Base-by-base conservation (phyloP, 192 early-diverging fungal species). In the Geranomyces michiganensis region DNA sequence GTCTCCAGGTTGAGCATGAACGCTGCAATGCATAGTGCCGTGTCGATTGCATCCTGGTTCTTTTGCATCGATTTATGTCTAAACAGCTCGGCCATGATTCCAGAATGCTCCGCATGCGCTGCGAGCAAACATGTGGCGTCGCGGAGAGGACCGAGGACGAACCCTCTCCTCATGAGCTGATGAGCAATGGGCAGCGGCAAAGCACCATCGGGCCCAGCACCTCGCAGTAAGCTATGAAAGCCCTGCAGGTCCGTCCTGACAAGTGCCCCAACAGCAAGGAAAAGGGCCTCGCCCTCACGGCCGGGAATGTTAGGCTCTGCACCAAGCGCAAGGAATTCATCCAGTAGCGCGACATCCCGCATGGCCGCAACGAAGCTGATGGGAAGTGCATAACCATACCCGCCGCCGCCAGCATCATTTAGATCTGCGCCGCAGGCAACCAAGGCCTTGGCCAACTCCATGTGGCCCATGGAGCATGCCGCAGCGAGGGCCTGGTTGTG, bases 391-490 rank as follows among this genome's bases (percentile, higher is more conserved):
- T 55, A 55, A 27, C 51, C 51, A 55, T 55, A 15, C 21, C 51
- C 51, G 19, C 51, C 51, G 51, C 51, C 21, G 26, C 51, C 51
- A 27, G 15, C 51, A 27, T 55, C 51, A 55, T 55, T 55, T 15
- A 55, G 14, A 55, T 55, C 51, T 55, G 51, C 51, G 6, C 51
- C 51, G 26, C 3, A 27, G 14, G 51, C 51, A 4, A 55, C 51
- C 8, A 55, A 27, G 51, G 51, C 51, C 15, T 55, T 55, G 14
- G 51, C 51, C 14, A 55, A 8, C 51, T 55, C 51, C 51, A 55
- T 55, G 51, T 55, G 51, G 26, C 51, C 51, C 51, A 55, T 55
- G 51, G 51, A 55, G 51, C 51, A 55, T 55, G 51, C 51, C 21
- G 21, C 19, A n/a, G 51, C 51, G 26, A 55, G 51, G 51, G 51